Base-by-base conservation (phyloP, 2,329 filamentous ascomycete genomes). In the Achaetomium macrosporum region DNA sequence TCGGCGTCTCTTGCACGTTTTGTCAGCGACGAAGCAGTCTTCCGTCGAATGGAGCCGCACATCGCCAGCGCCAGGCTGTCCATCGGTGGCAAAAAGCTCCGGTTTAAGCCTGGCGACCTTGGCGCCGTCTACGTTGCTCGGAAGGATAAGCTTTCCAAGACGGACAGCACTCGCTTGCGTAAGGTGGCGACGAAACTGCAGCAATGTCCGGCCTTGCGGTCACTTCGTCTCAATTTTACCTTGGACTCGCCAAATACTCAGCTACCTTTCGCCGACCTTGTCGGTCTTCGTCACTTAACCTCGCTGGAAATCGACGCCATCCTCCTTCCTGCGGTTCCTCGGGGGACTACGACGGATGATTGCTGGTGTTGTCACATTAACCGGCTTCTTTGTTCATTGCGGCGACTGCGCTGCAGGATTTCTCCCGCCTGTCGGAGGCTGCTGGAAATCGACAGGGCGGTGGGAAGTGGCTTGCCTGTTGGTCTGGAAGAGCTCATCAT, bases 401-500 rank as follows among this genome's bases (percentile, higher is more conserved):
- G 44, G 3, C 43, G 53, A 5, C 49, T 55, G 8, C 49, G 39
- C 16, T 55, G 48, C 35, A 48, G 48, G 5, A 48, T 55, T 44
- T 17, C 31, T 2, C 12, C 3, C 10, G 36, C 51, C 12, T 55
- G 53, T 42, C 43, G 30, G 25, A 1, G 15, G 11, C 33, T 35
- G 33, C 33, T 35, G 33, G 33, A 35, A 12, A 35, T 35, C 11
- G 12, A 40, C 16, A n/a, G n/a, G 44, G 10, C 1, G 13, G 11
- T 35, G 10, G 10, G 10, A 15, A 4, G 33, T 35, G 10, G 11
- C 7, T 33, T 13, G 10, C 33, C 37, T 5, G 17, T 42, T 1
- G 9, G 16, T 5, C 48, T 55, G 39, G 44, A 55, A 35, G 44
- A 55, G 29, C 12, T 55, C 16, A 52, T 55, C 48, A 46, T 50